Conservation (phyloP, 768 basidiomycete genomes). For the Rhizopogon roseolus region DNA sequence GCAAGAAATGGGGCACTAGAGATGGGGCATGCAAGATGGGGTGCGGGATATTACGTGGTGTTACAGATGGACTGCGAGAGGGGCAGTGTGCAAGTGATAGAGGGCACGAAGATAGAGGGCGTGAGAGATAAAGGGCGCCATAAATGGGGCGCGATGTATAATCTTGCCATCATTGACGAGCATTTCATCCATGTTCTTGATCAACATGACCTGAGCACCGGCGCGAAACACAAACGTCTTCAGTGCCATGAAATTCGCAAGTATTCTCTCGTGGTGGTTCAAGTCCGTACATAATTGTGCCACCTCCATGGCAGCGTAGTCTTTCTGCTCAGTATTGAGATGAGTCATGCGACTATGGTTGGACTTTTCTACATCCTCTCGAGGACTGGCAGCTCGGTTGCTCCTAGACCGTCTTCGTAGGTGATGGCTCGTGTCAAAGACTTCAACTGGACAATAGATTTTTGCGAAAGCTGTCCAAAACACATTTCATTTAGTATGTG, state of each 20-base stretch:
- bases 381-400: conserved; percentile 82
- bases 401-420: conserved; percentile 77
- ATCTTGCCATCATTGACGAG: conserved; percentile 94
- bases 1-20: too few species aligned
- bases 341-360: conserved; percentile 65
- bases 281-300: conserved; percentile 46
- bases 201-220: conserved; percentile 90
- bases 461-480: conserved; percentile 64
- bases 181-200: conserved; percentile 88
- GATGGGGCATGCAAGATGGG: too few species aligned
- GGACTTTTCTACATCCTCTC: conserved; percentile 87
- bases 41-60: too few species aligned
- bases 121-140: too few species aligned
- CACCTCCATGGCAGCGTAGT: conserved; percentile 63
- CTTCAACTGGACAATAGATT: conserved; percentile 69
- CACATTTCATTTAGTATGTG: conserved; percentile 99
- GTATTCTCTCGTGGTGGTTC: conserved; percentile 67
- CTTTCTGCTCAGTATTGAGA: conserved; percentile 48
- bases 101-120: too few species aligned
- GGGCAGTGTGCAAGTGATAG: too few species aligned
- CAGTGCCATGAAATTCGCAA: conserved; percentile 91
- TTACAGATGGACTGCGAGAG: too few species aligned
- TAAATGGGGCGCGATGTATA: too few species aligned
- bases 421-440: conserved; percentile 62
- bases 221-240: conserved; percentile 60